Evolutionary conservation across 2,329 filamentous ascomycete species (phyloP).

Genomic region (Coniochaeta sp.): DNA sequence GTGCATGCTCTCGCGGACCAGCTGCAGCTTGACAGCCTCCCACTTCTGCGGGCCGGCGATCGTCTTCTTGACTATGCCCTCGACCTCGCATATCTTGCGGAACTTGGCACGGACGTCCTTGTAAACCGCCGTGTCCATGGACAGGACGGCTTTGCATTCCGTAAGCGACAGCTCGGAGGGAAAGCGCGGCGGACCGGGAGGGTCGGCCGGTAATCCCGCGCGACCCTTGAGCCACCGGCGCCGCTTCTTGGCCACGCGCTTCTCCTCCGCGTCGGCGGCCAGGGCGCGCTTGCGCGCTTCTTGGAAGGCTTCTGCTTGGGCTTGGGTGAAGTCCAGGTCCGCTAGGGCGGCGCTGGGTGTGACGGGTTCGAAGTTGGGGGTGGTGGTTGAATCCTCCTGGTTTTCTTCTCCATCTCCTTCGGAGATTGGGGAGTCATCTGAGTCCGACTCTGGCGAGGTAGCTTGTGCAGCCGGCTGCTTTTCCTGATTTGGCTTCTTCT

Average conservation of each 20-base stretch:
- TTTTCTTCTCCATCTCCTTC: too few species aligned
- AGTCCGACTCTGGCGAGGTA: constrained; percentile 12
- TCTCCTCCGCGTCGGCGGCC: constrained; percentile 53
- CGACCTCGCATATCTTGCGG: constrained; percentile 60
- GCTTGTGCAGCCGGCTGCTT: neutral
- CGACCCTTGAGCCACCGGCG: constrained; percentile 61
- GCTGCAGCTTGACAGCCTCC: constrained; percentile 61
- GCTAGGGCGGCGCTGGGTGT: neutral
- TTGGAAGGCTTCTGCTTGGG: constrained; percentile 22
- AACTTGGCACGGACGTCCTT: constrained; percentile 59
- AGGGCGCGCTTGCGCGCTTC: constrained; percentile 46
- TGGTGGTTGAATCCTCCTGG: neutral
- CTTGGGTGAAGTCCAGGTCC: neutral
- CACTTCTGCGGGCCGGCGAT: constrained; percentile 65
- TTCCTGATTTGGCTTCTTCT: too few species aligned
- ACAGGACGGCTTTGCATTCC: constrained; percentile 65
- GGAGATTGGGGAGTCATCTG: too few species aligned
- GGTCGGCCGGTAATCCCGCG: constrained; percentile 60
- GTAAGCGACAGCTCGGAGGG: constrained; percentile 78
- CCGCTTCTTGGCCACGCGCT: constrained; percentile 57
- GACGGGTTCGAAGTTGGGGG: neutral
- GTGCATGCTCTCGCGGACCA: constrained; percentile 58
- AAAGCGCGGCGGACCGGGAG: constrained; percentile 63
- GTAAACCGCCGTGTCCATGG: constrained; percentile 58
- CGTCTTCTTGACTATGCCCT: constrained; percentile 68